Evolutionary conservation across 1,139 yeast genomes (phyloP), one percentile per base, ranked within the genome.

Genomic region (Saccharomyces pastorianus): DNA sequence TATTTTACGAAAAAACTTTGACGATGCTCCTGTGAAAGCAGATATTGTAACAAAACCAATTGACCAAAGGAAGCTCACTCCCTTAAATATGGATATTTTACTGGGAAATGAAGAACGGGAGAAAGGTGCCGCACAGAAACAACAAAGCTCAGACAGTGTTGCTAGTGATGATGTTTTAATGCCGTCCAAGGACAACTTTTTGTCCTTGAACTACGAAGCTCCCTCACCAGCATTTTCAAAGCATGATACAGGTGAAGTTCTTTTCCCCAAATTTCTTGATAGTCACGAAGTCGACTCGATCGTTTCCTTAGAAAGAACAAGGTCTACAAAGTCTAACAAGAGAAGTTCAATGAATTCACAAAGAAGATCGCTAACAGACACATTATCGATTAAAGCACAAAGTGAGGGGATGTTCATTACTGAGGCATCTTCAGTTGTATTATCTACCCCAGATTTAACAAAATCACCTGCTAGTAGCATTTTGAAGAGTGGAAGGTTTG

Each of bases 261-360:
- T 85, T 46, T 86, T 86, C 66, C 95, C 95, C 0, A 85, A 83
- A 64, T 79, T 82, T 2, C 73, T 86, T 48, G 83, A 78, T 58
- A 75, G 80, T 0, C 82, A 78, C 53, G 95, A 86, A 66, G 88
- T 86, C 14, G 88, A 84, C 61, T 82, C 87, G 50, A 86, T 86
- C 57, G 84, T 84, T 1, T 80, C 88, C 4, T 65, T 86, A 49
- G 95, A 86, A 66, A 76, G 91, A 58, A 80, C 85, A 17, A 73
- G 88, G 58, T 84, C 90, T 1, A 55, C 64, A 62, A 61, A 61
- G 55, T 65, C 71, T 26, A 61, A 61, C 54, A 61, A 61, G 51
- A 52, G 66, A 49, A 60, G 56, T 51, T 61, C 66, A 6, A 54
- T 58, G 23, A 53, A 59, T 3, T 61, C 63, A 3, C 59, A 62